A percentile compares a stretch with the other conserved stretches of the same genome.
Conservation (phyloP, 2,329 filamentous ascomycete genomes). For the Xenosphaeropsis pyriputrescens region DNA sequence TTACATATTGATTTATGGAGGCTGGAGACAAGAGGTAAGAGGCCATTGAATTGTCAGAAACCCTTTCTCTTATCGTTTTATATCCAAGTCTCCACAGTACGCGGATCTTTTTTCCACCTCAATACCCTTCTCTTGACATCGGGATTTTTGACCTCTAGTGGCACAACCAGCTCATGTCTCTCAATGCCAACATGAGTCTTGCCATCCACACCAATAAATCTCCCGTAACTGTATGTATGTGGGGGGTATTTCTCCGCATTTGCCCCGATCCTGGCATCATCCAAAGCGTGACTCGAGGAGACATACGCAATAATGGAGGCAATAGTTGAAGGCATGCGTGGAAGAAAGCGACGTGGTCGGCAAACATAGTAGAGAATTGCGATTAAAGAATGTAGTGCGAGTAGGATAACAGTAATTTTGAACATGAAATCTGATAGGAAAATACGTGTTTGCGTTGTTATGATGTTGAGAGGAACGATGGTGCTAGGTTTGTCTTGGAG, state of each 20-base stretch:
- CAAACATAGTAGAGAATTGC: constrained; percentile 26
- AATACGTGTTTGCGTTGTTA: constrained; percentile 21
- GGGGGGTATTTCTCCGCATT: constrained; percentile 1
- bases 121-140: constrained; percentile 4
- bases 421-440: constrained; percentile 33
- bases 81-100: too few species aligned
- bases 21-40: too few species aligned
- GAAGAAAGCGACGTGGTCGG: constrained; percentile 26
- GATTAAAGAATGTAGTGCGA: constrained; percentile 27
- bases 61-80: too few species aligned
- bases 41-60: too few species aligned
- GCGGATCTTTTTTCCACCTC: neutral
- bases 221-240: constrained; percentile 30
- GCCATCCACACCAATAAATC: constrained; percentile 31
- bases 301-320: constrained; percentile 31
- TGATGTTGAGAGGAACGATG: too few species aligned
- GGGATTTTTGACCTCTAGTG: constrained; percentile 10
- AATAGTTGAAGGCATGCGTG: constrained; percentile 34
- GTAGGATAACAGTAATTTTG: constrained; percentile 25
- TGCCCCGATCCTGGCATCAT: constrained; percentile 15
- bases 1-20: too few species aligned
- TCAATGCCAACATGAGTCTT: constrained; percentile 35
- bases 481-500: too few species aligned
- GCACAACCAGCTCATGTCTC: constrained; percentile 25
- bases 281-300: constrained; percentile 27